Evolutionary conservation across 225 moss, liverwort and hornwort genomes (phyloP), one percentile per base, ranked within the genome.

Genomic region (Pleurozium schreberi): DNA sequence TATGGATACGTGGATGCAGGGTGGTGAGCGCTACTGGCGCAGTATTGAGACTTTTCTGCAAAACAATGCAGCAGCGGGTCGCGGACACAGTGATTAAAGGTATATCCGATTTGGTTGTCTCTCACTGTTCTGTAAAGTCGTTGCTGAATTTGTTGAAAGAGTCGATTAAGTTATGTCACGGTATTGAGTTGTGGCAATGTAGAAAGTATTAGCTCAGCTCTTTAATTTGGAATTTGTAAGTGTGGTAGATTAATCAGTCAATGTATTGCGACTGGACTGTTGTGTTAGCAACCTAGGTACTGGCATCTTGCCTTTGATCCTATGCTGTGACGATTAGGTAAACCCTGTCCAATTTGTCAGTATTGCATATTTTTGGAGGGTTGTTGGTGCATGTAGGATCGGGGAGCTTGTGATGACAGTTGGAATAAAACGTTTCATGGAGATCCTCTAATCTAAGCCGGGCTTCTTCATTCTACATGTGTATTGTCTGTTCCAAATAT

Each of bases 1-100:
- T 83, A 97, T 97, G 97, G 96, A 98, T 85, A 98, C 98, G 33
- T 98, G 96, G 97, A 61, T 95, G 77, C 96, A 94, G 85, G 98
- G 97, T 62, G 96, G 98, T n/a, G 96, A 96, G 58, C 95, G 95
- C 4, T 98, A 98, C 88, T 97, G 98, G 97, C 96, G 96, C 68
- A 91, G 90, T n/a, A 87, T 98, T 85, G 92, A 95, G 85, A 69
- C 95, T 27, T 97, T 96, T 84, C 83, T 98, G 87, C 92, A 87
- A 87, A 86, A 60, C 34, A 85, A 93, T 31, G 90, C 90, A 42
- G 90, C 90, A 42, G 59, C 94, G 57, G 81, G 85, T 87, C 67
- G 76, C 86, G 60, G 86, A 70, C 67, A 58, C 68, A 89, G 87
- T 71, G 82, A 91, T 87, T 87, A 23, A 80, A 89, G 74, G 86